These are phyloP conservation scores for Erysiphe neolycopersici DNA, from an alignment of 2,329 filamentous ascomycete species.

Conservation along the genomic window DNA sequence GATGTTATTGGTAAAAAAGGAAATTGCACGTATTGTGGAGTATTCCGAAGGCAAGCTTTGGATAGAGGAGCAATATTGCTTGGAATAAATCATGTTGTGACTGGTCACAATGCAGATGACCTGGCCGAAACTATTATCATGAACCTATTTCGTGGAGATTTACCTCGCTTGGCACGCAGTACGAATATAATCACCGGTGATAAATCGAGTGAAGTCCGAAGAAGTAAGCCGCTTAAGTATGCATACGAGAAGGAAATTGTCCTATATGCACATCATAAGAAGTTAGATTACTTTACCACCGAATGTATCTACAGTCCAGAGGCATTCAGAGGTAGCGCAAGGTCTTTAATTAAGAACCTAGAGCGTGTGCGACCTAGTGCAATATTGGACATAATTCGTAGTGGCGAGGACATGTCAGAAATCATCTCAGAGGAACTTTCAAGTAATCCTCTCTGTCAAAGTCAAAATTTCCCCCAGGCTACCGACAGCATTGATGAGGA, in stretches of 20 bases:
- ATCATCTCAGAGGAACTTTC: conserved; percentile 39
- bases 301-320: conserved; percentile 98
- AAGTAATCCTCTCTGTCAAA: conserved; percentile 21
- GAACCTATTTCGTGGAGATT: conserved; percentile 77
- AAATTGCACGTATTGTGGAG: conserved; percentile 96
- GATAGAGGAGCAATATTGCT: conserved; percentile 76
- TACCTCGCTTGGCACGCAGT: conserved; percentile 63
- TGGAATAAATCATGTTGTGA: conserved; percentile 78
- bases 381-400: conserved; percentile 80
- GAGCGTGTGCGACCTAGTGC: conserved; percentile 83
- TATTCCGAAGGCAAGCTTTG: conserved; percentile 79
- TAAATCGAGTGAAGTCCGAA: conserved; percentile 62
- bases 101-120: conserved; percentile 92
- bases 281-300: conserved; percentile 91
- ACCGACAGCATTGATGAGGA: conserved; percentile 12
- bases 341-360: conserved; percentile 79
- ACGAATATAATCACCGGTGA: conserved; percentile 72
- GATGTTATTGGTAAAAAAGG: conserved; percentile 91
- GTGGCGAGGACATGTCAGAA: conserved; percentile 85
- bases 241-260: conserved; percentile 99
- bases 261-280: conserved; percentile 87
- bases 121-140: conserved; percentile 93
- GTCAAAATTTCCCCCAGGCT: conserved; percentile 10
- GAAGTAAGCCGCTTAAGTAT: conserved; percentile 92
- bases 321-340: conserved; percentile 77